These are phyloP conservation scores for Dictyostelium intermedium DNA, from an alignment of 78 protist genomes.

Conservation along the genomic window DNA sequence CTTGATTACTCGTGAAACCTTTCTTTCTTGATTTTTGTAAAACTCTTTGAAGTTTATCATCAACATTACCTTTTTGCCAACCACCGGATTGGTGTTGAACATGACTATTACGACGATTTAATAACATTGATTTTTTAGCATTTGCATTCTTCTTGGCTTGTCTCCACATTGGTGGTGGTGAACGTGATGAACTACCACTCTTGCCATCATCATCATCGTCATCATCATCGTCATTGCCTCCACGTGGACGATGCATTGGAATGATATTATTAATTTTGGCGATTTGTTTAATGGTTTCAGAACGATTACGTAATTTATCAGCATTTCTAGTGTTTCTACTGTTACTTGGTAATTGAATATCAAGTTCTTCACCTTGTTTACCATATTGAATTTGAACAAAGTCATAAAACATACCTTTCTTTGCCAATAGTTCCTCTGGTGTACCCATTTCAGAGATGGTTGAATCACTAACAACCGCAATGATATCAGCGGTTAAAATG, in stretches of 20 bases:
- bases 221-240: not conserved
- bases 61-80: conserved; percentile 44
- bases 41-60: conserved; percentile 67
- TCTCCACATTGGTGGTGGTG: conserved; percentile 30
- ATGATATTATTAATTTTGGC: not conserved
- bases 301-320: conserved; percentile 14
- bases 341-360: conserved; percentile 12
- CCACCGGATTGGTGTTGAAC: not conserved
- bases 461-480: conserved; percentile 78
- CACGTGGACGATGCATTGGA: not conserved
- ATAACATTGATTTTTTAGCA: not conserved
- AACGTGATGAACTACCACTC: not conserved
- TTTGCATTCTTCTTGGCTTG: not conserved
- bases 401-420: conserved; percentile 43
- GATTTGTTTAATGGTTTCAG: conserved; percentile 33
- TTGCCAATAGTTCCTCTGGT: conserved; percentile 42
- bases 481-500: conserved; percentile 82
- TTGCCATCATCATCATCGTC: not conserved
- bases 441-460: conserved; percentile 84
- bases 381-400: conserved; percentile 72
- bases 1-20: conserved; percentile 46
- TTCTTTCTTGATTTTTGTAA: conserved; percentile 46
- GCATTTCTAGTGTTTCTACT: not conserved
- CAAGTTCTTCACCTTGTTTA: conserved; percentile 33
- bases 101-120: not conserved